Base-by-base conservation (phyloP, 2,329 filamentous ascomycete species). In the Trichothecium sympodiale region DNA sequence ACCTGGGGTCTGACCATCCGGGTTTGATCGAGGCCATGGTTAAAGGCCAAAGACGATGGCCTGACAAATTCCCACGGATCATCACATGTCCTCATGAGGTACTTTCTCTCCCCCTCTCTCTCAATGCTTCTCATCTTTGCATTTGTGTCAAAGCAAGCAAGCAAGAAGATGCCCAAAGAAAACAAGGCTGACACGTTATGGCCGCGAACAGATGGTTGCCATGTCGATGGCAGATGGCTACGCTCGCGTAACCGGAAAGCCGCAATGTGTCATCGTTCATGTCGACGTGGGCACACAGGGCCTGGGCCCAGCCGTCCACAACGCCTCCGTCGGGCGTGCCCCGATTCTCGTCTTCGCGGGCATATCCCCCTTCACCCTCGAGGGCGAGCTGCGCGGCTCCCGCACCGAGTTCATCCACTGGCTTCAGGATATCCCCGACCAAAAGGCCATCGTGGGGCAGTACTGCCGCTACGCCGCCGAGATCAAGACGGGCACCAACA, bases 401-500 rank as follows among this genome's bases (percentile, higher is more conserved):
- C 67, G 83, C 36, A 87, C 82, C 2, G 84, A 89, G 56, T 88
- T 84, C 53, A 88, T 87, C 46, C 83, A 89, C 54, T 89, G 83
- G 82, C 80, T 88, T 23, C 83, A 89, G 49, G 82, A 89, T 55
- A 80, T 87, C 3, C 83, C 80, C 0, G 82, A 89, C 48, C 84
- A 89, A 55, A 84, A 81, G 54, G 71, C 77, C 48, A 88, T 94
- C 40, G 64, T 94, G 4, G 65, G 74, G 0, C 86, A 94, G 60
- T 94, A 94, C 57, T 94, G 87, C 54, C 73, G 86, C 8, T 94
- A 91, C 50, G 63, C 79, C 0, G 84, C 70, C 4, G 87, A 94
- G 61, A 78, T 94, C 56, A 88, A 87, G 61, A 80, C 81, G 3
- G 85, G 84, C 13, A 74, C 74, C 51, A 94, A 93, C 49, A 75